Percentiles rank a stretch among this genome's conserved stretches.
phyloP scores from a whole-genome alignment of 2,329 filamentous ascomycete species.

The Cadophora malorum region DNA sequence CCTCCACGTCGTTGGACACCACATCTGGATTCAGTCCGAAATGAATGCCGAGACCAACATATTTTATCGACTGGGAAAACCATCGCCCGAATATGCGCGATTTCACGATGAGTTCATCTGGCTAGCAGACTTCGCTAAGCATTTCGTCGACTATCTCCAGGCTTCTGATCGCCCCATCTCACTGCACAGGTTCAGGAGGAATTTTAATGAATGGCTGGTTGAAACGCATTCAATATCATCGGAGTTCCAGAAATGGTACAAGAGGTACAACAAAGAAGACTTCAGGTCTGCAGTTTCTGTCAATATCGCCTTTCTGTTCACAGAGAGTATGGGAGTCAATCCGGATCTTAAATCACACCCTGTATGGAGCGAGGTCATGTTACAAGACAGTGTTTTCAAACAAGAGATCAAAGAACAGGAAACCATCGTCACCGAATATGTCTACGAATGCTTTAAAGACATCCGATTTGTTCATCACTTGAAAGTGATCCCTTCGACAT shows the following conservation, averaged over 20 bases:
- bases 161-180: slow-evolving; percentile 47
- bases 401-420: slow-evolving; percentile 40
- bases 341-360: slow-evolving; percentile 40
- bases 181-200: slow-evolving; percentile 60
- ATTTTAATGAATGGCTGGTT: slow-evolving; percentile 65
- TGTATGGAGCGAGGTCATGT: slow-evolving; percentile 48
- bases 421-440: slow-evolving; percentile 75
- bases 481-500: slow-evolving; percentile 45
- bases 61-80: slow-evolving; percentile 68
- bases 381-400: slow-evolving; percentile 42
- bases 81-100: slow-evolving; percentile 64
- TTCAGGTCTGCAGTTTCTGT: slow-evolving; percentile 67
- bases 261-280: slow-evolving; percentile 59
- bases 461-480: slow-evolving; percentile 65
- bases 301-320: slow-evolving; percentile 68
- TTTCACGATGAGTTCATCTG: slow-evolving; percentile 72
- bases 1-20: slow-evolving; percentile 53
- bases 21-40: slow-evolving; percentile 69
- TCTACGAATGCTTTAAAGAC: slow-evolving; percentile 67
- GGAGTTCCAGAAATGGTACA: slow-evolving; percentile 61
- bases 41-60: slow-evolving; percentile 52
- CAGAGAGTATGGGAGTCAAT: slow-evolving; percentile 60
- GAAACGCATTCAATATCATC: slow-evolving; percentile 51
- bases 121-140: slow-evolving; percentile 74
- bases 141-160: slow-evolving; percentile 68